Evolutionary conservation across 2,329 filamentous ascomycete genomes (phyloP).

Genomic region (Hortaea werneckii): DNA sequence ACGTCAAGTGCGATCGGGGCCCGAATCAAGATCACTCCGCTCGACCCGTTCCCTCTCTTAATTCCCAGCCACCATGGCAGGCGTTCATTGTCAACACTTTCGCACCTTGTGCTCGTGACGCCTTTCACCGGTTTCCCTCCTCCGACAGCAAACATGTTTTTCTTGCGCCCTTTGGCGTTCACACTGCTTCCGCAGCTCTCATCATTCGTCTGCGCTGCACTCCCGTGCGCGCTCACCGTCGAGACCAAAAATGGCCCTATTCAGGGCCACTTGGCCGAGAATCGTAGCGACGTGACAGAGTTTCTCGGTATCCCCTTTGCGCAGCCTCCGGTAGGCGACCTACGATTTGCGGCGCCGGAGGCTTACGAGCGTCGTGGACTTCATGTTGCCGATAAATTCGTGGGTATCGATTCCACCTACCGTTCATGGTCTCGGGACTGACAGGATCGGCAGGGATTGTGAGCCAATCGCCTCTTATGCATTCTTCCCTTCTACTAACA

Average conservation of each 20-base stretch:
- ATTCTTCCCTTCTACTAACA: too few relatives aligned
- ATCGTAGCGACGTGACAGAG: slow-evolving; percentile 19
- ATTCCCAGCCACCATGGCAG: too few relatives aligned
- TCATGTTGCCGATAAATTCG: neutral
- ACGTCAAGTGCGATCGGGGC: too few relatives aligned
- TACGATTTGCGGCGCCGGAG: slow-evolving; percentile 37
- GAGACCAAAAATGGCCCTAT: slow-evolving; percentile 24
- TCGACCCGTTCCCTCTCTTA: too few relatives aligned
- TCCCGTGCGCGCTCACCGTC: slow-evolving; percentile 4
- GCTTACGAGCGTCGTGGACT: neutral
- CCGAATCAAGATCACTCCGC: too few relatives aligned
- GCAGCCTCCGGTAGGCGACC: slow-evolving; percentile 40
- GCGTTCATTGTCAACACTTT: neutral
- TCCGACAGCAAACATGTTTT: too few relatives aligned
- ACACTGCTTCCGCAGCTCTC: too few relatives aligned
- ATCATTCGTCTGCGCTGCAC: too few relatives aligned
- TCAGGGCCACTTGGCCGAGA: slow-evolving; percentile 22
- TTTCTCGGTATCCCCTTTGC: slow-evolving; percentile 49
- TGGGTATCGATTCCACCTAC: neutral
- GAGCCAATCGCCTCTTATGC: too few relatives aligned
- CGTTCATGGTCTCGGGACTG: neutral
- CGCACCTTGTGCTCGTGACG: neutral
- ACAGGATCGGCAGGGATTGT: neutral
- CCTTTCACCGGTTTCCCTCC: neutral
- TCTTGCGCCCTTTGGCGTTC: too few relatives aligned